Evolutionary conservation across 352 stramenopile genomes (phyloP).

Genomic region (Phytophthora sojae): DNA sequence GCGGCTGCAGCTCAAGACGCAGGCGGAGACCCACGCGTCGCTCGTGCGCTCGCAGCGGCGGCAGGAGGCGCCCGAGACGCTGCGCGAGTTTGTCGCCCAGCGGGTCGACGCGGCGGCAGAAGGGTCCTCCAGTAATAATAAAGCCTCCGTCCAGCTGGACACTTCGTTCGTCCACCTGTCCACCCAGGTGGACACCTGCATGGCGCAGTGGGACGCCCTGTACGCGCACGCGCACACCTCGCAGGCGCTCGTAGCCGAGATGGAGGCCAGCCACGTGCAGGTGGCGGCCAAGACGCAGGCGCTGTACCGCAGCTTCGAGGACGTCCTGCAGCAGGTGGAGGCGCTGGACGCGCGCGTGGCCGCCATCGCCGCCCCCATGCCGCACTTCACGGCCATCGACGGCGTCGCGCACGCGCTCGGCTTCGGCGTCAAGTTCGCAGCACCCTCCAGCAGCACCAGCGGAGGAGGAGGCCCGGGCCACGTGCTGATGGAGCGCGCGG

Average conservation of each 20-base stretch:
- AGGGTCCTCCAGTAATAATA: conserved; percentile 7
- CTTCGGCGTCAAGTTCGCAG: conserved; percentile 75
- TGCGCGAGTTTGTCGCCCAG: conserved; percentile 53
- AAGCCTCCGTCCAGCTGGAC: conserved; percentile 10
- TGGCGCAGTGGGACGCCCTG: conserved; percentile 50
- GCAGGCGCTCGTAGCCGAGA: conserved; percentile 75
- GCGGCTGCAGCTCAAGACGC: conserved; percentile 57
- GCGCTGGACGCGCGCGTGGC: conserved; percentile 66
- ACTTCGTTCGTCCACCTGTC: conserved; percentile 43
- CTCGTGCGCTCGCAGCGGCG: conserved; percentile 39
- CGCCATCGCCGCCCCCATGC: conserved; percentile 70
- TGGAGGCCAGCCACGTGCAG: conserved; percentile 84
- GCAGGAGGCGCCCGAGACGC: conserved; percentile 28
- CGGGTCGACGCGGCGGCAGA: conserved; percentile 3
- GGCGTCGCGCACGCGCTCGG: conserved; percentile 59
- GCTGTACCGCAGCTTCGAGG: conserved; percentile 83
- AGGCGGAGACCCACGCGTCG: conserved; percentile 54
- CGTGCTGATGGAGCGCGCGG: conserved; percentile 25
- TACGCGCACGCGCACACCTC: conserved; percentile 65
- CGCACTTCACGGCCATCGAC: conserved; percentile 78
- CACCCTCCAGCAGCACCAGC: conserved; percentile 28
- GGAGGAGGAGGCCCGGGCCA: conserved; percentile 3
- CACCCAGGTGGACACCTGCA: conserved; percentile 40
- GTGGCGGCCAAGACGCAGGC: conserved; percentile 79
- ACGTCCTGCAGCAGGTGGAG: conserved; percentile 67